Evolutionary conservation across 116 monocot species (phyloP).

Genomic region (Trichopus zeylanicus): DNA sequence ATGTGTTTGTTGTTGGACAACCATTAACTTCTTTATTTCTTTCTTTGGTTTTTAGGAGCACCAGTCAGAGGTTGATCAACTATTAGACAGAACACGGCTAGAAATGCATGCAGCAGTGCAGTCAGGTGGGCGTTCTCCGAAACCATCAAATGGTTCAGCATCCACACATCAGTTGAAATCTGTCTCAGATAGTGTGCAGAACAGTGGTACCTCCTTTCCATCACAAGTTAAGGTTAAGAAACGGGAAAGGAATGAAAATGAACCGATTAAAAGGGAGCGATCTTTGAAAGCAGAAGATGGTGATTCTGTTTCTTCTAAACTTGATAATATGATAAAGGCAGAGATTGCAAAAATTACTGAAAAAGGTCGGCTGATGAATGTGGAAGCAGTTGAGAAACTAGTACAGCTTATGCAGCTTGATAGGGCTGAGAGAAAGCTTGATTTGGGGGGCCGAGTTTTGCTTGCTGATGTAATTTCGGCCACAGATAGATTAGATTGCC

Average conservation of each 20-base stretch:
- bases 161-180: conserved; percentile 51
- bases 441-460: conserved; percentile 41
- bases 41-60: conserved; percentile 36
- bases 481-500: conserved; percentile 53
- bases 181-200: conserved; percentile 49
- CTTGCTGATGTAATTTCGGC: conserved; percentile 60
- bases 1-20: neutral
- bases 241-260: conserved; percentile 46
- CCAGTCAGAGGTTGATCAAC: conserved; percentile 60
- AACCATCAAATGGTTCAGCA: conserved; percentile 36
- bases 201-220: conserved; percentile 30
- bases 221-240: conserved; percentile 45
- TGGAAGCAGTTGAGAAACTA: conserved; percentile 58
- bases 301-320: conserved; percentile 17
- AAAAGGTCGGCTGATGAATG: conserved; percentile 42
- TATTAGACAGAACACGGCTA: conserved; percentile 42
- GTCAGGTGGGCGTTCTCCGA: conserved; percentile 67
- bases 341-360: conserved; percentile 67
- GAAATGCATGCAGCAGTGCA: conserved; percentile 79
- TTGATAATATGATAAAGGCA: conserved; percentile 39
- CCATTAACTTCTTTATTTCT: neutral
- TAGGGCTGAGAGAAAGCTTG: conserved; percentile 45
- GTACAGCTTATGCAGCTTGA: conserved; percentile 54
- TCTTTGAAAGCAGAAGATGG: conserved; percentile 28
- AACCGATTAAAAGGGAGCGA: conserved; percentile 46